phyloP scores from a whole-genome alignment of 768 basidiomycete genomes.

The Clitopilus passeckerianus region DNA sequence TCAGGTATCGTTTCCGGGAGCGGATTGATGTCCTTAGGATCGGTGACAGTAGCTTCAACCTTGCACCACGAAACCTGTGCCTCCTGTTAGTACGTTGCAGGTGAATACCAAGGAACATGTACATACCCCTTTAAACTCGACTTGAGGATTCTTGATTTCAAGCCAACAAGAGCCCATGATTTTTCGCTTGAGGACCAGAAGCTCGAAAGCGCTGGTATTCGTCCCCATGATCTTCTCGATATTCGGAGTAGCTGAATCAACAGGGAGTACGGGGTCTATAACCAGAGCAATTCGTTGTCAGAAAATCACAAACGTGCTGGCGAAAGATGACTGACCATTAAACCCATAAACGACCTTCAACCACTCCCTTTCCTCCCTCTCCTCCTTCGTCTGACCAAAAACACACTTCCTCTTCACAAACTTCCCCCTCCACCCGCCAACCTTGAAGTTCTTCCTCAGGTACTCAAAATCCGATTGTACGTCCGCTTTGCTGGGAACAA shows the following conservation, averaged over 20 bases:
- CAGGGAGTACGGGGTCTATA: constrained; percentile 70
- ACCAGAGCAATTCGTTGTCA: neutral
- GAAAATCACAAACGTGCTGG: neutral
- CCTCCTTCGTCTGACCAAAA: constrained; percentile 82
- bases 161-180: constrained; percentile 99
- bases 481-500: constrained; percentile 63
- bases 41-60: constrained; percentile 74
- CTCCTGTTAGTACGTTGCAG: neutral
- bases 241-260: constrained; percentile 71
- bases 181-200: constrained; percentile 90
- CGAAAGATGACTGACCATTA: constrained; percentile 48
- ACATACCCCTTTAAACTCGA: constrained; percentile 78
- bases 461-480: constrained; percentile 82
- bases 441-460: constrained; percentile 64
- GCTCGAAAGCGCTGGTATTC: constrained; percentile 88
- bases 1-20: constrained; percentile 65
- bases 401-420: constrained; percentile 89
- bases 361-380: constrained; percentile 78
- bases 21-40: constrained; percentile 88
- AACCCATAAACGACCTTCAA: constrained; percentile 93
- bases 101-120: neutral
- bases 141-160: constrained; percentile 66
- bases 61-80: constrained; percentile 94
- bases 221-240: constrained; percentile 89
- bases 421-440: constrained; percentile 72